These are phyloP conservation scores for Cyclotella cryptica DNA, from an alignment of 108 stramenopile species.

Conservation along the genomic window DNA sequence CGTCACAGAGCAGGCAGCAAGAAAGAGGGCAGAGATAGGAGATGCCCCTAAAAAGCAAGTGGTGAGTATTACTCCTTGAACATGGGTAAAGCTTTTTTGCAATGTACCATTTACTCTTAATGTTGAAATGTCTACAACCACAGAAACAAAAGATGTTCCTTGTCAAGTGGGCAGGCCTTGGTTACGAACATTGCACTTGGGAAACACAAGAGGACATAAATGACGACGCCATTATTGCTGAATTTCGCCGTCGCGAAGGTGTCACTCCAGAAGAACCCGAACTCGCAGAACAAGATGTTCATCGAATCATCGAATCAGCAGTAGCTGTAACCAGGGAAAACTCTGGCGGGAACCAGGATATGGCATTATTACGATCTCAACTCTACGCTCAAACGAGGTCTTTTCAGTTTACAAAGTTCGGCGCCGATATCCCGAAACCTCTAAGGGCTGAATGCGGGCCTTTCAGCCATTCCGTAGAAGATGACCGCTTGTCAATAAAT, in stretches of 20 bases:
- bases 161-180: slow-evolving; percentile 97
- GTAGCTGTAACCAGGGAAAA: slow-evolving; percentile 63
- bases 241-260: slow-evolving; percentile 77
- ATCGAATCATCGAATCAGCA: slow-evolving; percentile 54
- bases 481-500: slow-evolving; percentile 16
- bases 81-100: too few relatives aligned
- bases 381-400: slow-evolving; percentile 82
- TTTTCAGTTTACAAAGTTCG: slow-evolving; percentile 87
- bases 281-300: slow-evolving; percentile 60
- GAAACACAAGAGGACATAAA: slow-evolving; percentile 93
- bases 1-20: slow-evolving; percentile 76
- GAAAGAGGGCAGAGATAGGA: slow-evolving; percentile 82
- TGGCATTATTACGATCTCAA: slow-evolving; percentile 54
- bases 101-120: too few relatives aligned
- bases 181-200: slow-evolving; percentile 97
- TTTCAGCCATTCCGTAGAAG: slow-evolving; percentile 13
- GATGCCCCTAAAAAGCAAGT: slow-evolving; percentile 82
- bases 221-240: slow-evolving; percentile 73
- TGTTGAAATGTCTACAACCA: background rate
- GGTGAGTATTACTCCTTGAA: background rate
- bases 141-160: slow-evolving; percentile 83
- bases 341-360: slow-evolving; percentile 66
- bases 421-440: slow-evolving; percentile 60
- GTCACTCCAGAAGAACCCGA: slow-evolving; percentile 76
- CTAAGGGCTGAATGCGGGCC: slow-evolving; percentile 75